phyloP scores from a whole-genome alignment of 2,329 filamentous ascomycete genomes.

The Exophiala lecanii-corni region DNA sequence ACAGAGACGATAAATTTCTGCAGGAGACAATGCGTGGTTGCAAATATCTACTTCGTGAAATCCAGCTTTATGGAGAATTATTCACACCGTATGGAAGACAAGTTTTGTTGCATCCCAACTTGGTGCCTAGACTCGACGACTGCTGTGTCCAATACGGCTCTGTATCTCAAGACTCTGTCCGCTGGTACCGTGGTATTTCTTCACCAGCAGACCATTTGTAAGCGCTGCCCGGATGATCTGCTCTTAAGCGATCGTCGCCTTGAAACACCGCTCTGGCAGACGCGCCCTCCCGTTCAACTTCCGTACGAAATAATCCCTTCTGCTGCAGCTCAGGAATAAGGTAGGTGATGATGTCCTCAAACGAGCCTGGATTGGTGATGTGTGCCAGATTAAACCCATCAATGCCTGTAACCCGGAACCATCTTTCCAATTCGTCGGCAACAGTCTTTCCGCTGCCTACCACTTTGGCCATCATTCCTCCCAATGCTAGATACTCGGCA shows the following conservation, averaged over 20 bases:
- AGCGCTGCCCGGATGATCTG: not conserved
- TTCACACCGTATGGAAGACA: too few species aligned
- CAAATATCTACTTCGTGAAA: too few species aligned
- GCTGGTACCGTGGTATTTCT: not conserved
- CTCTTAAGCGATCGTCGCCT: not conserved
- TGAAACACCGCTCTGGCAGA: not conserved
- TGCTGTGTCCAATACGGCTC: too few species aligned
- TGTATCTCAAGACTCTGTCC: too few species aligned
- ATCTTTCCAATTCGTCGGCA: slow-evolving; percentile 62
- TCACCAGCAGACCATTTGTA: not conserved
- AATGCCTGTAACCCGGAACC: slow-evolving; percentile 64
- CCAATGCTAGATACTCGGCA: slow-evolving; percentile 45
- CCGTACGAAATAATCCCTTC: slow-evolving; percentile 37
- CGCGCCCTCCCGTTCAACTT: slow-evolving; percentile 5
- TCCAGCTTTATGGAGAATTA: too few species aligned
- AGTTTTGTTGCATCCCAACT: too few species aligned
- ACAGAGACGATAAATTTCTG: too few species aligned
- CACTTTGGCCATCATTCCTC: slow-evolving; percentile 45
- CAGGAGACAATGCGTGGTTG: too few species aligned
- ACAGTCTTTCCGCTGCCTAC: slow-evolving; percentile 59
- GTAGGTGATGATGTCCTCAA: slow-evolving; percentile 63
- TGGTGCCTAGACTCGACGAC: too few species aligned
- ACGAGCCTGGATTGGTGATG: slow-evolving; percentile 62
- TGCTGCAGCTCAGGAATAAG: slow-evolving; percentile 57
- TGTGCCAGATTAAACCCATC: slow-evolving; percentile 70